A percentile compares a stretch with the other conserved stretches of the same genome.
Conservation (phyloP, 805 yeast species). For the Barnettozyma siamensis region DNA sequence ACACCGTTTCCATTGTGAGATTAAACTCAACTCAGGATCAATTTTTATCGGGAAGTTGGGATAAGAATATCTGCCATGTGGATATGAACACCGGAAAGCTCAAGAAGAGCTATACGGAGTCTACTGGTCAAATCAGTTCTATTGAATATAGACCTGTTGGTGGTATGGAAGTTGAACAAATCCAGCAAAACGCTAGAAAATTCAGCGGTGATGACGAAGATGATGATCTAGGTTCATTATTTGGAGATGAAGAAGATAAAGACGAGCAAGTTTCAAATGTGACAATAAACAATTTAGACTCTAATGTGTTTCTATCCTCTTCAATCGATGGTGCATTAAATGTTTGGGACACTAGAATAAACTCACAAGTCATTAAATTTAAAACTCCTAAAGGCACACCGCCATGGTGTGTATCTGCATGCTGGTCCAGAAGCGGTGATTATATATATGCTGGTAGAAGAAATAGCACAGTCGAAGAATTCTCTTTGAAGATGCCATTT, state of each 20-base stretch:
- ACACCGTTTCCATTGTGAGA: constrained; percentile 66
- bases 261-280: constrained; percentile 23
- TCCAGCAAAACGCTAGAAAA: constrained; percentile 8
- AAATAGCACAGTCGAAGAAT: constrained; percentile 79
- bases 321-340: constrained; percentile 77
- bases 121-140: constrained; percentile 75
- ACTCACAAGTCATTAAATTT: constrained; percentile 40
- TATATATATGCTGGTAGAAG: constrained; percentile 80
- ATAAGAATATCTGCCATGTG: constrained; percentile 73
- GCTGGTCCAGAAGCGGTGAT: constrained; percentile 86
- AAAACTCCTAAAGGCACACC: constrained; percentile 63
- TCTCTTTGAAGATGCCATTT: constrained; percentile 55
- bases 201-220: constrained; percentile 26
- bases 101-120: constrained; percentile 42
- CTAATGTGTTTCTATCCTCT: constrained; percentile 65
- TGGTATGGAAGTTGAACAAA: constrained; percentile 18
- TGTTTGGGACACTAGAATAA: constrained; percentile 73
- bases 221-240: constrained; percentile 49
- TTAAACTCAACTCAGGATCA: constrained; percentile 56
- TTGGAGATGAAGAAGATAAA: constrained; percentile 49
- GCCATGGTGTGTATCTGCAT: constrained; percentile 90
- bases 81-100: constrained; percentile 71
- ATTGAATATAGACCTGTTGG: constrained; percentile 62
- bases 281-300: constrained; percentile 25
- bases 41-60: constrained; percentile 89